These are phyloP conservation scores for Pestalotiopsis sp. DNA, from an alignment of 2,329 filamentous ascomycete genomes.

Conservation along the genomic window DNA sequence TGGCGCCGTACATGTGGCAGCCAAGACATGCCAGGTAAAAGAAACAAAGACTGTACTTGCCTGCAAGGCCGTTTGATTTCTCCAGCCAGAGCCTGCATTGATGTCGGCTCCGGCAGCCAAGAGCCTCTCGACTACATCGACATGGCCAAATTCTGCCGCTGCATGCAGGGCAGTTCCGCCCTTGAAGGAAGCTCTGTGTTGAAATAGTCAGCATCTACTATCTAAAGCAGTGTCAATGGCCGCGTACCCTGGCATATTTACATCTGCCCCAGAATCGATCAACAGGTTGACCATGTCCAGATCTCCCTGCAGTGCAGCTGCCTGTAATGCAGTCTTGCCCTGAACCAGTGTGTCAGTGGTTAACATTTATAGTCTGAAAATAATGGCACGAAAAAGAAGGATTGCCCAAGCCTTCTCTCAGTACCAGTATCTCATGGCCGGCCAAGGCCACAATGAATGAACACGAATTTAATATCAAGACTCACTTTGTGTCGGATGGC, in stretches of 20 bases:
- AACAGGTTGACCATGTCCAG: constrained; percentile 25
- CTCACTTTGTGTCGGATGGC: constrained; percentile 29
- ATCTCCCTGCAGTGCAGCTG: constrained; percentile 31
- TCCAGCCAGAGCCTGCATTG: constrained; percentile 28
- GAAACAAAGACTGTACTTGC: neutral
- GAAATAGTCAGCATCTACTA: neutral
- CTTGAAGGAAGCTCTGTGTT: constrained; percentile 26
- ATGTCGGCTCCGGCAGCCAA: constrained; percentile 36
- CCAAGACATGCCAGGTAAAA: neutral
- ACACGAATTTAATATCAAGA: neutral
- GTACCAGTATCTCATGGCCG: neutral
- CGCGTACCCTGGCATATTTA: constrained; percentile 27
- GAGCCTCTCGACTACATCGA: constrained; percentile 27
- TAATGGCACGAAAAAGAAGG: neutral
- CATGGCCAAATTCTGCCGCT: constrained; percentile 30
- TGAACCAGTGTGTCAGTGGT: neutral
- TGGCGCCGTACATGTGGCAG: neutral
- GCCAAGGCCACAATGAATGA: neutral
- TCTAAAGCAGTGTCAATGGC: neutral
- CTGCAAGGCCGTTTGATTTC: constrained; percentile 33
- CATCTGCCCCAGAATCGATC: constrained; percentile 27
- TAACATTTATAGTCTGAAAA: neutral
- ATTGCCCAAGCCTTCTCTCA: neutral
- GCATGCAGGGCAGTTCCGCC: constrained; percentile 39
- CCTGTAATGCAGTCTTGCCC: constrained; percentile 40